Base-by-base conservation (phyloP, 1,139 yeast species). In the Saccharomyces hybrid region DNA sequence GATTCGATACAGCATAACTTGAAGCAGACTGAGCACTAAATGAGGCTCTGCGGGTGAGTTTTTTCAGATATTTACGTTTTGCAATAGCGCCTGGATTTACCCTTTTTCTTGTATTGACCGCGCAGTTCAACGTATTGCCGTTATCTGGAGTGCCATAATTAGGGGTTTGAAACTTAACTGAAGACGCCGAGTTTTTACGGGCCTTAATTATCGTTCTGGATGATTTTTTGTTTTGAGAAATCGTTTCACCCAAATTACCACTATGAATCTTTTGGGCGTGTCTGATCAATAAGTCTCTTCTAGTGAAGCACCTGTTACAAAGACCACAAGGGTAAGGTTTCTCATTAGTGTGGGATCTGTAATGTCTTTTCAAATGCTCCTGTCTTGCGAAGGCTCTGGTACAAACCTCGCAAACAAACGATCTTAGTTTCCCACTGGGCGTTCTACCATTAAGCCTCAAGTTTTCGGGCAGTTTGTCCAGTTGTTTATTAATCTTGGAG, bases 261-360 rank as follows among this genome's bases (percentile, higher is more conserved):
- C 71, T 88, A 68, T 86, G 95, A 31, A 85, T 71, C 67, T 85
- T 86, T 61, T 85, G 88, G 2, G 90, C 89, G 64, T 86, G 95
- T 59, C 95, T 75, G 57, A 86, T 68, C 53, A 86, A 70, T 66
- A 86, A 76, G 67, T 86, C 95, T 58, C 93, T 73, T 66, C 95
- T 75, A 54, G 86, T 80, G 63, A 86, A 86, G 65, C 81, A 81
- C 47, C 90, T 73, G 59, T 82, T 84, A 65, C 95, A 86, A 5
- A 85, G 85, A 23, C 88, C 89, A 71, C 95, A 86, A 49, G 82
- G 76, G 66, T 85, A 86, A 0, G 95, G 95, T 64, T 86, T 86
- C 65, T 86, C 93, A 65, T 85, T 85, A 13, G 93, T 85, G 66
- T 86, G 95, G 2, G 88, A 82, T 51, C 93, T 70, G 66, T 84